Base-by-base conservation (phyloP, 768 basidiomycete species). In the Phallus indusiatus region DNA sequence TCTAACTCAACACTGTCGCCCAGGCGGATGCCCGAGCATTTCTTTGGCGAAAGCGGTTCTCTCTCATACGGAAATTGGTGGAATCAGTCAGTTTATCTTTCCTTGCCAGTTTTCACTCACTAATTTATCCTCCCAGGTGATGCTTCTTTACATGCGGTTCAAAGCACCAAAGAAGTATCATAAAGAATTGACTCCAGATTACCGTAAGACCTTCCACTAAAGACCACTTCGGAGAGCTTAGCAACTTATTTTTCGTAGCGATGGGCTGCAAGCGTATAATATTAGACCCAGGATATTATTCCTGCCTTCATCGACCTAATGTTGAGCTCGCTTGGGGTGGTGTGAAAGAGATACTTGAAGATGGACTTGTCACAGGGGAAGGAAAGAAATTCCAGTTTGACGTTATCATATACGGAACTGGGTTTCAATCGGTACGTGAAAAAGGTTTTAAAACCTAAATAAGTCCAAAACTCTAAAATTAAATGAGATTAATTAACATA, bases 181-280 rank as follows among this genome's bases (percentile, higher is more conserved):
- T 36, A 67, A 74, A 20, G 66, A 72, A 47, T 67, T 86, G 52
- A 78, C 76, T 56, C 84, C 84, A 4, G 69, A 71, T 10, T 81
- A 80, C 71, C 71, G 82, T 81, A 65, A 47, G 78, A 52, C 34
- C 12, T 11, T 18, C 5, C 24, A 33, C 16, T 53, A 17, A 53
- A 35, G 20, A 35, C 11, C 9, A 10, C 20, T 4, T 2, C 42
- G 1, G 20, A 47, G 33, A 28, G 20, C 20, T 24, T 16, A 28
- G 12, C 48, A 42, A 47, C 4, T 63, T 16, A n/a, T 37, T 54
- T 5, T 34, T n/a, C 33, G 8, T 54, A 82, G 81, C 77, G 47
- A 76, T 78, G 33, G 84, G 84, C 20, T 85, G 83, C 66, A 85
- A 84, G 68, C 76, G 85, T 42, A 76, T 85, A 18, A 78, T 86